These are phyloP conservation scores for Lentinula lateritia DNA, from an alignment of 768 basidiomycete genomes.

Conservation along the genomic window DNA sequence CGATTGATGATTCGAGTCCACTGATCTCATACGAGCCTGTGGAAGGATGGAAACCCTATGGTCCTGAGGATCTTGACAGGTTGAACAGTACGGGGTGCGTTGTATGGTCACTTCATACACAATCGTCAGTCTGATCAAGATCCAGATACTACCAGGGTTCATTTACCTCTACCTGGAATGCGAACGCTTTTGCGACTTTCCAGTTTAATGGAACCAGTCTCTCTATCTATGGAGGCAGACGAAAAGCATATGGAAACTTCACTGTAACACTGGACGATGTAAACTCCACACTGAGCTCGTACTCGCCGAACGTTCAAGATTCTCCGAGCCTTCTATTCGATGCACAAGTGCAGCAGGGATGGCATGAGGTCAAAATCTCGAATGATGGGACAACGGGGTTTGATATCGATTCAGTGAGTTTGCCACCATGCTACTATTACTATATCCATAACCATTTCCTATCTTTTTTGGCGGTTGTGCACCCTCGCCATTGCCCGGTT, in stretches of 20 bases:
- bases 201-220: conserved; percentile 26
- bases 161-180: conserved; percentile 21
- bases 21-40: conserved; percentile 2
- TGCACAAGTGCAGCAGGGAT: not conserved
- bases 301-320: not conserved
- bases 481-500: too few species aligned
- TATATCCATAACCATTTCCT: too few species aligned
- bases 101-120: conserved; percentile 2
- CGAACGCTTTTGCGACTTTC: conserved; percentile 17
- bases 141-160: conserved; percentile 24
- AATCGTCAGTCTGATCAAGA: conserved; percentile 15
- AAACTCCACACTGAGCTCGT: conserved; percentile 9
- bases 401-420: conserved; percentile 5
- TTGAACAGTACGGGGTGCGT: not conserved
- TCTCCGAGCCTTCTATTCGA: not conserved
- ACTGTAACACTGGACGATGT: conserved; percentile 19
- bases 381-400: not conserved
- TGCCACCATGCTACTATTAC: not conserved
- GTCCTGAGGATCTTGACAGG: not conserved
- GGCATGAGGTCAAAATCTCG: not conserved
- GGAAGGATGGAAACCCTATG: conserved; percentile 1
- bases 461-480: not conserved
- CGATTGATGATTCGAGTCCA: conserved; percentile 9
- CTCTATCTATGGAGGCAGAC: conserved; percentile 27
- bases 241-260: conserved; percentile 26